A percentile compares a stretch with the other conserved stretches of the same genome.
These are phyloP conservation scores for Penicillium italicum DNA, from an alignment of 2,329 filamentous ascomycete species.

Conservation along the genomic window DNA sequence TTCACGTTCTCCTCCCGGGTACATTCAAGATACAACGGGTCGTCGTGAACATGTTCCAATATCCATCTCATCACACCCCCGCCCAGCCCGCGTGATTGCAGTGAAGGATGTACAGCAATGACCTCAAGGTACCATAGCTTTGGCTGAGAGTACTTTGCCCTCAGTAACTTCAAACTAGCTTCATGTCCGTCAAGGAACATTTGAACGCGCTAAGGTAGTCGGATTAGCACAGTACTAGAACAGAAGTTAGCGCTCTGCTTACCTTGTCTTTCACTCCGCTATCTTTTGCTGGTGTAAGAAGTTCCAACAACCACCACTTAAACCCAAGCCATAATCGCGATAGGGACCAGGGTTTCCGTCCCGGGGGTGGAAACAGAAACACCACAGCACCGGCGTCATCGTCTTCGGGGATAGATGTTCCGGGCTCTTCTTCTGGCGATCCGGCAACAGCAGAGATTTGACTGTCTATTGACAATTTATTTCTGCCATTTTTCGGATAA, in stretches of 20 bases:
- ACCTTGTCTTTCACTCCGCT: slow-evolving; percentile 15
- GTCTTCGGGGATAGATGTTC: background rate
- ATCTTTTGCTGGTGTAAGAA: slow-evolving; percentile 13
- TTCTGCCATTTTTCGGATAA: background rate
- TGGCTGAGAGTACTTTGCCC: background rate
- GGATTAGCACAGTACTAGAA: background rate
- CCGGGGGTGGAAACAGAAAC: slow-evolving; percentile 21
- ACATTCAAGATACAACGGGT: slow-evolving; percentile 23
- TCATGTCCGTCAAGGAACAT: slow-evolving; percentile 14
- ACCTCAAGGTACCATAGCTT: slow-evolving; percentile 28
- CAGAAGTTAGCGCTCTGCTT: background rate
- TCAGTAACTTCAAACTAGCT: background rate
- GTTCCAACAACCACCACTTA: slow-evolving; percentile 20
- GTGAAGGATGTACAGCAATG: slow-evolving; percentile 24
- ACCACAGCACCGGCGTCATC: slow-evolving; percentile 20
- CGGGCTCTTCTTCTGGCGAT: background rate
- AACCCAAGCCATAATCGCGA: slow-evolving; percentile 1
- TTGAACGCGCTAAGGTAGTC: slow-evolving; percentile 13
- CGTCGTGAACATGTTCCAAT: slow-evolving; percentile 10
- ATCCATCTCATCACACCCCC: slow-evolving; percentile 17
- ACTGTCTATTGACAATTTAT: background rate
- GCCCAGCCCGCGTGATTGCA: slow-evolving; percentile 24
- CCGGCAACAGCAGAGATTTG: too few species aligned
- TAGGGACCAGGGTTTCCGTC: background rate
- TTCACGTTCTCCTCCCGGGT: slow-evolving; percentile 19